A percentile compares a stretch with the other conserved stretches of the same genome.
Conservation (phyloP, 1,284 basidiomycete genomes). For the Exobasidium cylindrosporum region DNA sequence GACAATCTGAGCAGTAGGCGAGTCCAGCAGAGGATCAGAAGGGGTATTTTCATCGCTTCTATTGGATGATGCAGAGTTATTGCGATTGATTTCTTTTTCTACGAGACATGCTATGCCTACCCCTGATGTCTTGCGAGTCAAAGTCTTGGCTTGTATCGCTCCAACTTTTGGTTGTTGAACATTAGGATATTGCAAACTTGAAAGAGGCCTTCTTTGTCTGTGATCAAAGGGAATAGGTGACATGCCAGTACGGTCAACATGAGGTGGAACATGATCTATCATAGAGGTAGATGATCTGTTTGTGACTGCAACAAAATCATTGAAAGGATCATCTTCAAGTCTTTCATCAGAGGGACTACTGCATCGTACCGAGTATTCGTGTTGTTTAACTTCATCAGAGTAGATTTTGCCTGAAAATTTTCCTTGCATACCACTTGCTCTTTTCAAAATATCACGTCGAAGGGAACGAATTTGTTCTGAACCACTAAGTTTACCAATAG, state of each 20-base stretch:
- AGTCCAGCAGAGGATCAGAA: neutral
- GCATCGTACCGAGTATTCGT: too few species aligned
- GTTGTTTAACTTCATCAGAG: too few species aligned
- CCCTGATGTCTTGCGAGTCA: neutral
- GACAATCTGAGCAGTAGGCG: neutral
- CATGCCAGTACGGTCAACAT: neutral
- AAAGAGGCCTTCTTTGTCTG: neutral
- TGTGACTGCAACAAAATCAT: neutral
- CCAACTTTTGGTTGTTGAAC: neutral
- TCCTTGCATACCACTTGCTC: neutral
- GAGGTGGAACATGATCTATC: neutral
- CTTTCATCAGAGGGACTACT: neutral
- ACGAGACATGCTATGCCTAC: slow-evolving; percentile 2
- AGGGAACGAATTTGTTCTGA: slow-evolving; percentile 8
- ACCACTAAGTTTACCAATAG: neutral
- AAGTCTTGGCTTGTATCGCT: neutral
- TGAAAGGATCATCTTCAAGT: slow-evolving; percentile 7
- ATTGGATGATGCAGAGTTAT: neutral
- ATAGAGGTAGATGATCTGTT: neutral
- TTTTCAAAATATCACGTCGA: neutral
- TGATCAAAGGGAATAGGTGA: neutral
- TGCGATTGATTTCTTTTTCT: neutral
- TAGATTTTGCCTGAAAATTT: neutral
- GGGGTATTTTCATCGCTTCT: neutral
- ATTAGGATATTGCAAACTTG: neutral